phyloP scores from a whole-genome alignment of 768 basidiomycete genomes.

The Termitomyces sp. region DNA sequence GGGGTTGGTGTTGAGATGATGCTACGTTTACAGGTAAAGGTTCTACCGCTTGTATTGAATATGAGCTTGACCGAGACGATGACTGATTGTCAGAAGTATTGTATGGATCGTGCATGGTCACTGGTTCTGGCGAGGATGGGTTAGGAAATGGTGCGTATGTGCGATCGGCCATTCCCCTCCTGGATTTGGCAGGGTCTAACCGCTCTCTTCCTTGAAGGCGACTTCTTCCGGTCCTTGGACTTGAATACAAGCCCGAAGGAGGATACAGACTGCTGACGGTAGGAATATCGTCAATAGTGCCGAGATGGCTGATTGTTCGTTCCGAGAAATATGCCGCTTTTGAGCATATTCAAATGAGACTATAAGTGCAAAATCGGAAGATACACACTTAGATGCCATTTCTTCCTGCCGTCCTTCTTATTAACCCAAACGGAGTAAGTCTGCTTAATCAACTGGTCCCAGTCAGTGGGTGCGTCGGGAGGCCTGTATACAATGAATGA shows the following conservation, averaged over 20 bases:
- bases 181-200: slow-evolving; percentile 22
- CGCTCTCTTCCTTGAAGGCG: slow-evolving; percentile 41
- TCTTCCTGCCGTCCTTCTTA: slow-evolving; percentile 58
- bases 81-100: not conserved
- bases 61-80: not conserved
- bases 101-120: slow-evolving; percentile 40
- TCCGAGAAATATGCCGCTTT: slow-evolving; percentile 83
- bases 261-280: slow-evolving; percentile 56
- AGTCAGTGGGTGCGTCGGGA: slow-evolving; percentile 16
- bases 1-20: not conserved
- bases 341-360: not conserved
- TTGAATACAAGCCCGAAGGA: slow-evolving; percentile 65
- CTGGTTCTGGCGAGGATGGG: slow-evolving; percentile 21
- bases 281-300: slow-evolving; percentile 65
- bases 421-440: slow-evolving; percentile 80
- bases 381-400: slow-evolving; percentile 79
- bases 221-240: slow-evolving; percentile 52
- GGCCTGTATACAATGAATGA: not conserved
- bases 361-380: slow-evolving; percentile 3
- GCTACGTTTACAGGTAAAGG: not conserved
- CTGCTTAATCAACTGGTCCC: slow-evolving; percentile 76
- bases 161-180: not conserved
- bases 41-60: not conserved
- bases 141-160: slow-evolving; percentile 5
- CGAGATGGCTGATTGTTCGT: slow-evolving; percentile 63